These are phyloP conservation scores for Rhodotorula glutinis DNA, from an alignment of 1,284 basidiomycete species.

Conservation along the genomic window DNA sequence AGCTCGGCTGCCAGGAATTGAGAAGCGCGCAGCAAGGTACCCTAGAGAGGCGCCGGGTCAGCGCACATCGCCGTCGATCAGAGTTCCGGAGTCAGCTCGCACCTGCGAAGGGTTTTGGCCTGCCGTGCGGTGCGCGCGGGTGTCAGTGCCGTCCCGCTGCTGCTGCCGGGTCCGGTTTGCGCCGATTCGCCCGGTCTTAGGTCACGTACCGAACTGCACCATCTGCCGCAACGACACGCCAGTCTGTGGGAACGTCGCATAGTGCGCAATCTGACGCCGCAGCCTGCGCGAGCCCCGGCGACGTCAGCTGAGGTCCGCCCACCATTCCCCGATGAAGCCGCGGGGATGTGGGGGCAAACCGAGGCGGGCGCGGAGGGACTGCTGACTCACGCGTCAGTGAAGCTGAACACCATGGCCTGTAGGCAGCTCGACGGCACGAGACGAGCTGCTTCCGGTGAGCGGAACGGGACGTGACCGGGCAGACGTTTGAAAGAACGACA, in stretches of 20 bases:
- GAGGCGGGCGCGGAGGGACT: neutral
- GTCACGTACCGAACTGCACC: slow-evolving; percentile 61
- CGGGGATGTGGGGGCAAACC: neutral
- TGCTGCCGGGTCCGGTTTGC: neutral
- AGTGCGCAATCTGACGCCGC: slow-evolving; percentile 91
- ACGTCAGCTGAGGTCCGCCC: neutral
- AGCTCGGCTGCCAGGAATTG: slow-evolving; percentile 76
- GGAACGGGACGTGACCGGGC: no score
- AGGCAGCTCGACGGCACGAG: no score
- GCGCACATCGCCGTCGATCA: neutral
- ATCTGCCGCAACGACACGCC: slow-evolving; percentile 86
- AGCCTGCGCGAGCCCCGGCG: slow-evolving; percentile 48
- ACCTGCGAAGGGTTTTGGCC: slow-evolving; percentile 70
- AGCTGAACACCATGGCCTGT: slow-evolving; percentile 12
- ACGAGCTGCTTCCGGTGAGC: no score
- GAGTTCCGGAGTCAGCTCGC: neutral
- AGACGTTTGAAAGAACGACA: no score
- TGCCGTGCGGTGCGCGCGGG: slow-evolving; percentile 10
- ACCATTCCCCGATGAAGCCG: neutral
- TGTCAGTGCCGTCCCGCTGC: neutral
- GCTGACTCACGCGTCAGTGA: slow-evolving; percentile 22
- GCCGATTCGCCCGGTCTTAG: neutral
- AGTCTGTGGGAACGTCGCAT: slow-evolving; percentile 73
- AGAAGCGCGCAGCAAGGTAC: slow-evolving; percentile 78
- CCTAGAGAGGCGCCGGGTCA: slow-evolving; percentile 52